A percentile compares a stretch with the other conserved stretches of the same genome.
These are phyloP conservation scores for Ramichloridium luteum DNA, from an alignment of 2,329 filamentous ascomycete species.

Conservation along the genomic window DNA sequence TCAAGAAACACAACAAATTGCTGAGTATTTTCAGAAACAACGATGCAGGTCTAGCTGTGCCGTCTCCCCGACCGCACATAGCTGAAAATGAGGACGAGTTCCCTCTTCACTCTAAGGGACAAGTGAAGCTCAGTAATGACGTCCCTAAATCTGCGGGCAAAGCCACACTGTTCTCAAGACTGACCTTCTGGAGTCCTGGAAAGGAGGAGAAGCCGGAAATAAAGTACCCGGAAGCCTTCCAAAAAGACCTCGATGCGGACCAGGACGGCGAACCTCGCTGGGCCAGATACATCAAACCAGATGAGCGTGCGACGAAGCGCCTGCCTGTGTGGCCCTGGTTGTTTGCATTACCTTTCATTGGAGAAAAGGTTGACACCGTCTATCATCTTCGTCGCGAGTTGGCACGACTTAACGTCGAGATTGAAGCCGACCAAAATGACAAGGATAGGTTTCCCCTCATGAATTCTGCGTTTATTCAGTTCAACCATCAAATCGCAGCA, in stretches of 20 bases:
- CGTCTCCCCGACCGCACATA: slow-evolving; percentile 33
- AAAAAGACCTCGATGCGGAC: slow-evolving; percentile 49
- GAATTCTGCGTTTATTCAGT: slow-evolving; percentile 96
- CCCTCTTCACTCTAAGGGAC: no score
- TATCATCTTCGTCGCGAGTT: slow-evolving; percentile 80
- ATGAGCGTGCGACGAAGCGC: slow-evolving; percentile 74
- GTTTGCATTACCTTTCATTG: slow-evolving; percentile 63
- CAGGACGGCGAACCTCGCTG: slow-evolving; percentile 55
- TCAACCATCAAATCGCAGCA: slow-evolving; percentile 92
- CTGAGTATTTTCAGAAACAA: slow-evolving; percentile 26
- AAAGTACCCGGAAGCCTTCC: slow-evolving; percentile 53
- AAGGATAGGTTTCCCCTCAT: slow-evolving; percentile 79
- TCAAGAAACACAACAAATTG: slow-evolving; percentile 7
- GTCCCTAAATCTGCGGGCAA: slow-evolving; percentile 16
- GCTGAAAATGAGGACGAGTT: slow-evolving; percentile 24
- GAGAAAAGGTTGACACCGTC: slow-evolving; percentile 89
- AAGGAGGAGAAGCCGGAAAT: slow-evolving; percentile 15
- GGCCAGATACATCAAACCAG: slow-evolving; percentile 69
- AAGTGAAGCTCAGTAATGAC: no score
- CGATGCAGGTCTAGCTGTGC: slow-evolving; percentile 24
- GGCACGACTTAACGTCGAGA: slow-evolving; percentile 78
- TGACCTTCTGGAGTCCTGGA: no score
- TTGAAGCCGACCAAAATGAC: slow-evolving; percentile 76
- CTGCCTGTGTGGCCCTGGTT: slow-evolving; percentile 62
- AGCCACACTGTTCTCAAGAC: no score